phyloP scores from a whole-genome alignment of 129 eudicot genomes.

The Saposhnikovia divaricata region DNA sequence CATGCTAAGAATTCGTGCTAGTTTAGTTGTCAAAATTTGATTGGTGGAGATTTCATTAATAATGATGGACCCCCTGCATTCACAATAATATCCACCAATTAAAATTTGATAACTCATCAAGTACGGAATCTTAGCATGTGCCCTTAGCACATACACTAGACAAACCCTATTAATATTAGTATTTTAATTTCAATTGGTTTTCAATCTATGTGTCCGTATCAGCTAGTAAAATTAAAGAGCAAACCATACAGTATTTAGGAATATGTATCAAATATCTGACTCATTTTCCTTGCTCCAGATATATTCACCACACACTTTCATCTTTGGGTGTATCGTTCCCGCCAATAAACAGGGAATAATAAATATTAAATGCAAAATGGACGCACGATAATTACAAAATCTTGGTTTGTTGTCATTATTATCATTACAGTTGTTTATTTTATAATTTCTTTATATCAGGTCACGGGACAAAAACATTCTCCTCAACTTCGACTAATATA shows the following conservation, averaged over 20 bases:
- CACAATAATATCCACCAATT: too few species aligned
- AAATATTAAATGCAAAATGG: neutral
- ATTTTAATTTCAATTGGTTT: too few species aligned
- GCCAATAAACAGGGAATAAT: neutral
- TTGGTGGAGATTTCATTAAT: too few species aligned
- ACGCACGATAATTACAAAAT: neutral
- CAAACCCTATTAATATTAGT: too few species aligned
- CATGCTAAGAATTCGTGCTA: too few species aligned
- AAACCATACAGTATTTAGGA: neutral
- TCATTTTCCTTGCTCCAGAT: neutral
- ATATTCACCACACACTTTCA: neutral
- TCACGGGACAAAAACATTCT: neutral
- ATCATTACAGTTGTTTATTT: neutral
- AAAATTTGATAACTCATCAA: too few species aligned
- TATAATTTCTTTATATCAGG: neutral
- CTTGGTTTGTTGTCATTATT: neutral
- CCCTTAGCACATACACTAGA: too few species aligned
- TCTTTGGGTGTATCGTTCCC: neutral
- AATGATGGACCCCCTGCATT: too few species aligned
- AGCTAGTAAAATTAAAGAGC: neutral
- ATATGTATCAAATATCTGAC: neutral
- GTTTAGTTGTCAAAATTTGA: too few species aligned
- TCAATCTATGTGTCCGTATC: too few species aligned
- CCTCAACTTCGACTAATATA: neutral
- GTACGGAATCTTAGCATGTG: too few species aligned